Evolutionary conservation across 2,329 filamentous ascomycete species (phyloP).

Genomic region (Colletotrichum aenigma): DNA sequence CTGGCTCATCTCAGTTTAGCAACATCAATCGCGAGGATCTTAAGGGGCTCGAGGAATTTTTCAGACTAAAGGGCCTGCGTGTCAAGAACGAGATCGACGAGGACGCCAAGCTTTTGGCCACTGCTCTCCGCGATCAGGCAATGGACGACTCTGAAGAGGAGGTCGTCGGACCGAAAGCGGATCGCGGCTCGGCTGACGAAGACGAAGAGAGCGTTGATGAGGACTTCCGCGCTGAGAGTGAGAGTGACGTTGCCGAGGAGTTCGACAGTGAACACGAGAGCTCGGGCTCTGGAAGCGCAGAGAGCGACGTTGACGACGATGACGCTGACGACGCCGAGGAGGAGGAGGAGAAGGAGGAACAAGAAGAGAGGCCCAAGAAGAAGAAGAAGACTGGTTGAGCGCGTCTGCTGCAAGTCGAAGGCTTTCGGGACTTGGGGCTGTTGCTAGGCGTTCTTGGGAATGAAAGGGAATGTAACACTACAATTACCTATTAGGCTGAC

Average conservation of each 20-base stretch:
- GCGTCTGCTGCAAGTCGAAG: neutral
- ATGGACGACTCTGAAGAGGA: conserved; percentile 87
- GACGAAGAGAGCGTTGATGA: conserved; percentile 96
- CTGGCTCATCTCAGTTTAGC: conserved; percentile 92
- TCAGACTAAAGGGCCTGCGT: conserved; percentile 92
- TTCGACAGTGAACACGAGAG: conserved; percentile 93
- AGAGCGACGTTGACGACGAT: conserved; percentile 63
- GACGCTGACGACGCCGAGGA: conserved; percentile 48
- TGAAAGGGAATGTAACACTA: conserved; percentile 11
- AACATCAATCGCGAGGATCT: conserved; percentile 99
- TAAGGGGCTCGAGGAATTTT: conserved; percentile 94
- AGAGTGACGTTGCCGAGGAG: conserved; percentile 96
- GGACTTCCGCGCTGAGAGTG: conserved; percentile 90
- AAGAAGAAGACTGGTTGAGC: conserved; percentile 44
- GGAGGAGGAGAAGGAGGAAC: conserved; percentile 45
- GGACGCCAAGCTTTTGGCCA: conserved; percentile 80
- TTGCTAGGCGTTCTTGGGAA: neutral
- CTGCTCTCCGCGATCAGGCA: conserved; percentile 82
- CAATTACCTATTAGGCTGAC: neutral
- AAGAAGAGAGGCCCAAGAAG: conserved; percentile 54
- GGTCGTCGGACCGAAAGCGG: conserved; percentile 69
- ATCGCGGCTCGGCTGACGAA: conserved; percentile 92
- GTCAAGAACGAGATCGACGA: conserved; percentile 99
- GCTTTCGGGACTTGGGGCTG: neutral
- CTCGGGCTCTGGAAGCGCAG: conserved; percentile 67